Base-by-base conservation (phyloP, 495 filamentous ascomycete genomes). In the Friedmanniomyces simplex region DNA sequence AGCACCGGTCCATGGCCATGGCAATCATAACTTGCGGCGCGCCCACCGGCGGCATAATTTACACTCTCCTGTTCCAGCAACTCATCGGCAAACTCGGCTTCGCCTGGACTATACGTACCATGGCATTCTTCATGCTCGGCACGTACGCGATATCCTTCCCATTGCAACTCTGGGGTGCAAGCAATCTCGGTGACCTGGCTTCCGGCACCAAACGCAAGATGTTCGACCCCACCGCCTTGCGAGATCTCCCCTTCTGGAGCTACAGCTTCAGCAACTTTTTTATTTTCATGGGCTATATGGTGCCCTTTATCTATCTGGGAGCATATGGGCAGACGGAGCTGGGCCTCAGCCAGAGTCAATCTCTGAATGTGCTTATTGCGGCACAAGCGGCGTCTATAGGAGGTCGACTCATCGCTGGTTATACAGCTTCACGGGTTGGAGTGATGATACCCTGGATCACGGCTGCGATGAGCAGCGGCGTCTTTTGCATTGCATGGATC, bases 31-130 rank as follows among this genome's bases (percentile, higher is more conserved):
- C 87, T 0, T 77, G 76, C 16, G 91, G 91, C 0, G 82, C 76
- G 25, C 85, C 82, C 0, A 84, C 83, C 0, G 89, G 91, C 6
- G 89, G 91, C 0, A 70, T 95, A 16, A 69, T 95, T 0, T 91
- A 90, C 63, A 88, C 90, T 0, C 72, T 79, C 22, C 82, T 95
- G 50, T 83, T 86, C n/a, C 79, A 86, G 62, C 77, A 83, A 51
- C 71, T 96, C 32, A 66, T 91, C 11, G 83, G 83, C 0, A 70
- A 64, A 7, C 72, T 87, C 16, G 89, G 89, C 32, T 95, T 93
- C 68, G 75, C 76, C 2, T 91, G 88, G 88, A 87, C 89, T 0
- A 78, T 94, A 50, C 77, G 89, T 12, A 74, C 77, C 1, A 71
- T 94, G 54, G 90, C 82, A 0, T 87, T 91, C 64, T 80, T 95